Evolutionary conservation across 208 protist genomes (phyloP).

Genomic region (Leishmania tarentolae): DNA sequence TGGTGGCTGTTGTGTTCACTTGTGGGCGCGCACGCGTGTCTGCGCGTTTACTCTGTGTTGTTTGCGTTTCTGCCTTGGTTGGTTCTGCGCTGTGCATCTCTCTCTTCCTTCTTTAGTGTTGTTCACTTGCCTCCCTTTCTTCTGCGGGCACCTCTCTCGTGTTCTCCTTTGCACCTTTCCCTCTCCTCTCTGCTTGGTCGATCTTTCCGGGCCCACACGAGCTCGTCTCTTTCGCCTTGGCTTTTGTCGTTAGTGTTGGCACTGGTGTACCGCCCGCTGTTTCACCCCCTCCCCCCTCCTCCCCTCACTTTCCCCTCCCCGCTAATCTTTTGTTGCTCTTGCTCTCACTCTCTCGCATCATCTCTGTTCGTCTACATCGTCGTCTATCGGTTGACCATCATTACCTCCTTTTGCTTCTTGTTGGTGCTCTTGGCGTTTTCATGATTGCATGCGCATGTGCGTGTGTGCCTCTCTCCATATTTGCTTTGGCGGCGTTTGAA

Average conservation of each 20-base stretch:
- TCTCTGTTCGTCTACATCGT: background rate
- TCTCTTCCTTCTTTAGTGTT: background rate
- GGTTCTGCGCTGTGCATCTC: background rate
- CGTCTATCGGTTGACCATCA: background rate
- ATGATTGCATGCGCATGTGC: background rate
- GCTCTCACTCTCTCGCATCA: background rate
- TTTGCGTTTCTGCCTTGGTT: background rate
- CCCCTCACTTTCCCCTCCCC: background rate
- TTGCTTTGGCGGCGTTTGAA: background rate
- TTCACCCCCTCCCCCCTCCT: background rate
- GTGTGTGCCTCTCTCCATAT: background rate
- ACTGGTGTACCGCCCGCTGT: background rate
- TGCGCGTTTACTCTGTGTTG: background rate
- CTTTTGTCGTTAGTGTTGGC: background rate
- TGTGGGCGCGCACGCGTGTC: background rate
- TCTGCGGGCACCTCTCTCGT: background rate
- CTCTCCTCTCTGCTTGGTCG: background rate
- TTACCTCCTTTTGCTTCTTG: background rate
- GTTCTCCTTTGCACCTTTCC: background rate
- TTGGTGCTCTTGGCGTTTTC: background rate
- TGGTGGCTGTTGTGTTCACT: background rate
- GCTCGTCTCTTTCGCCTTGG: background rate
- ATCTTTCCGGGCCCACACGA: background rate
- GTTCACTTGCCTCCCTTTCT: background rate
- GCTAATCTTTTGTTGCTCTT: background rate